Base-by-base conservation (phyloP, 148 eudicot species). In the Rheum nobile region DNA sequence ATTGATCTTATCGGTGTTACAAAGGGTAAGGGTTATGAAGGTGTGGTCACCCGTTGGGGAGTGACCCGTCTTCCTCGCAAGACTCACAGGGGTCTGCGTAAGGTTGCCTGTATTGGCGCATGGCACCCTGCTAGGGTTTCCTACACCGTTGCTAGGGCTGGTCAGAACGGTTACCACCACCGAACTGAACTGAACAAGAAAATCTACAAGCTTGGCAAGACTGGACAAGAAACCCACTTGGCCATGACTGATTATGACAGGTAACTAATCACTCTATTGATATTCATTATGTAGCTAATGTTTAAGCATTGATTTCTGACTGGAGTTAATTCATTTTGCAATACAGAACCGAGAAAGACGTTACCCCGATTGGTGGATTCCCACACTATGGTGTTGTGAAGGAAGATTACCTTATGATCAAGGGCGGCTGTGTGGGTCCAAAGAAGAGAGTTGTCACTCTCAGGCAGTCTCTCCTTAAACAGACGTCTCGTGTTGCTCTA, bases 301-400 rank as follows among this genome's bases (percentile, higher is more conserved):
- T n/a, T n/a, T n/a, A n/a, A n/a, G n/a, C n/a, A n/a, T n/a, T n/a
- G n/a, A n/a, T n/a, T n/a, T n/a, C n/a, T n/a, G n/a, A n/a, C n/a
- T n/a, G n/a, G n/a, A n/a, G n/a, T n/a, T n/a, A n/a, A n/a, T n/a
- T n/a, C n/a, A n/a, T 12, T 38, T 59, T 16, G 1, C 14, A 8
- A 35, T 32, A 67, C 86, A 93, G 98, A 86, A 93, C 97, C 3
- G 96, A 90, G 88, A 92, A 92, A 71, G 90, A 90, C 54, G 83
- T 88, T 16, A 92, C 96, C 17, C 98, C 98, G 1, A 83, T 92
- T 84, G 98, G 98, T 77, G 98, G 98, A 24, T 92, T 92, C 84
- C 88, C 93, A 21, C 98, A 90, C 78, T 92, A 92, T 38, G 98
- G 93, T 83, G 79, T 87, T 43, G 96, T 92, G 31, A 92, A 92